Evolutionary conservation across 495 filamentous ascomycete genomes (phyloP), one percentile per base, ranked within the genome.

Genomic region (Penicillium steckii): DNA sequence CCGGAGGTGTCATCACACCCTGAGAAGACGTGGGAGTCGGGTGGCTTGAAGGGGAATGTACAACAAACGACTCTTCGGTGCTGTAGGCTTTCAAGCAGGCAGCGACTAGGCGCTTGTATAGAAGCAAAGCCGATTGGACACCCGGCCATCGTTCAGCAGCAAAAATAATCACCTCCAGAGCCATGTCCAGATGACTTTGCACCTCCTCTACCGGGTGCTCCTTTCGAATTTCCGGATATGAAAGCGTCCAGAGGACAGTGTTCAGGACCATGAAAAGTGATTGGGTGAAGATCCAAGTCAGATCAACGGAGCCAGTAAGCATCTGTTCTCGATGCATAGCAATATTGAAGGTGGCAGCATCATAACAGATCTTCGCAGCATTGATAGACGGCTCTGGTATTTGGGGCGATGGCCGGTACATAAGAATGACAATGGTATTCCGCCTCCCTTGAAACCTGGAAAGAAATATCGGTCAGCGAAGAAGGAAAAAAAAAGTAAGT

Each of bases 261-360:
- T 94, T 93, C 33, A 96, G 76, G 13, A 86, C 83, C 80, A 90
- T 90, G 69, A 95, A 96, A 18, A 96, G 76, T 30, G 87, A 81
- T 51, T 95, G 81, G 7, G 93, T 81, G 62, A 95, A 96, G 30
- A 95, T 85, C 90, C 92, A 97, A 3, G 90, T 95, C 48, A 96
- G 72, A 61, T 96, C 93, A 18, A 93, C 85, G 19, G 82, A 83
- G 7, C 78, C 78, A 8, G 80, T 84, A 53, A 82, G 76, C 61
- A 94, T 87, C 64, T 95, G 90, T 44, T 86, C 80, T 59, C 79
- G 82, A 30, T 89, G 85, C 69, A 90, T 83, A 48, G 82, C 73
- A 53, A 97, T 86, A 63, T 95, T 91, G 66, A 83, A 88, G 15
- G 83, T 72, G 50, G 85, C 85, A 15, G 87, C 87, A n/a, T 94